Evolutionary conservation across 495 filamentous ascomycete genomes (phyloP), one percentile per base, ranked within the genome.

Genomic region (Neurospora tetraspora): DNA sequence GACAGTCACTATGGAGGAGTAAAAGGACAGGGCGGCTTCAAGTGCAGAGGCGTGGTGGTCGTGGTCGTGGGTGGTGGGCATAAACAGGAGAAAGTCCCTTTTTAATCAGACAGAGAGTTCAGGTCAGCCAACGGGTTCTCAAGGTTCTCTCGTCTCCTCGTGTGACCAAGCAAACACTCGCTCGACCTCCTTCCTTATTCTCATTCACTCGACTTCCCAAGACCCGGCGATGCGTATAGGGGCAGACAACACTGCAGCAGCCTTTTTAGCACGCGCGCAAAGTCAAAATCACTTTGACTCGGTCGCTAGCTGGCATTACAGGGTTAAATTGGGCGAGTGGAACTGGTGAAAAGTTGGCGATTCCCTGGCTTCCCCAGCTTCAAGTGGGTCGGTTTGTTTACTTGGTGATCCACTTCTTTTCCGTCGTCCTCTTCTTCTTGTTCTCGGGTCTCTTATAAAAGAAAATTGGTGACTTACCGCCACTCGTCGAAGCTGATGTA

Each of bases 61-160:
- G 61, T 83, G 74, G 74, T 85, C 77, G 65, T 91, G 88, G 39
- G 73, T 70, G 27, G 71, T 70, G 39, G 96, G 94, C 73, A 98
- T 91, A 82, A 99, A 99, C 69, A 99, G 90, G 9, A 99, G 87
- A 81, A 98, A 98, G 81, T 98, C 91, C 74, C 96, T 97, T 70
- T 42, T 69, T 42, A 45, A 71, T 65, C 53, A 65, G 23, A 65
- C 27, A 16, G 27, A 65, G 23, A 65, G 47, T 4, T 53, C 34
- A 73, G 45, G 72, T 74, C 59, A 80, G 47, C 78, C 73, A 78
- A 73, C 68, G 37, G 65, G 61, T 78, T 45, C 34, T 40, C 39
- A 40, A 61, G 23, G 23, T 36, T 34, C 53, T 65, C 53, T 65
- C 27, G 53, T 34, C 27, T 65, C 27, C 27, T 65, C 53, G 53